Conservation (phyloP, 75 land plant genomes). For the Sequoiadendron giganteum region DNA sequence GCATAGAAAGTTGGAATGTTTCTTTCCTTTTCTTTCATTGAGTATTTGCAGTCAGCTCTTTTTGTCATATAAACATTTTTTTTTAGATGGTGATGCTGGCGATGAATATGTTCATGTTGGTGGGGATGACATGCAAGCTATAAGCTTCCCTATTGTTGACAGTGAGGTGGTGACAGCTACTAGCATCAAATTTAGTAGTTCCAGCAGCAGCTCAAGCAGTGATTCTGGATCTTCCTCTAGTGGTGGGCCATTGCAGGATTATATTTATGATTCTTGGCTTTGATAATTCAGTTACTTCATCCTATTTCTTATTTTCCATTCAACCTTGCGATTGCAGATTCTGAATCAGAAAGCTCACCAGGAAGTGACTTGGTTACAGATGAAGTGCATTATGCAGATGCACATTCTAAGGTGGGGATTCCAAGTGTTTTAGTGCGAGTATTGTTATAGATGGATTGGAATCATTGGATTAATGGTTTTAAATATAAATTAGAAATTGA, state of each 20-base stretch:
- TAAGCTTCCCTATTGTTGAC: slow-evolving; percentile 59
- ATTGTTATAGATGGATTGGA: neutral
- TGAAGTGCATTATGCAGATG: slow-evolving; percentile 28
- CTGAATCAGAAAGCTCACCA: slow-evolving; percentile 32
- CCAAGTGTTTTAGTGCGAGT: slow-evolving; percentile 17
- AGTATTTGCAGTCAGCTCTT: neutral
- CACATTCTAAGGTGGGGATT: slow-evolving; percentile 21
- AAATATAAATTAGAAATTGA: neutral
- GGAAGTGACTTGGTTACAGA: slow-evolving; percentile 47
- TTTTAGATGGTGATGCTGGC: slow-evolving; percentile 37
- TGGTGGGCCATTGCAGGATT: neutral
- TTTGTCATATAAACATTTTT: neutral
- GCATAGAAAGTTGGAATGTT: neutral
- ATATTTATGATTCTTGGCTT: neutral
- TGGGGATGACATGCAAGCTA: slow-evolving; percentile 60
- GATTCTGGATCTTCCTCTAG: slow-evolving; percentile 79
- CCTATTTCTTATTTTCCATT: neutral
- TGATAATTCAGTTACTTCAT: neutral
- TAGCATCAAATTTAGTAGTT: slow-evolving; percentile 21
- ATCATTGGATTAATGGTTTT: neutral
- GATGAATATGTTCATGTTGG: slow-evolving; percentile 89
- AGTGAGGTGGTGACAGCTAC: slow-evolving; percentile 58
- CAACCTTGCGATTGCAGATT: slow-evolving; percentile 17
- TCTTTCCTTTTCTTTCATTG: neutral
- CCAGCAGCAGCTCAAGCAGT: slow-evolving; percentile 57